Base-by-base conservation (phyloP, 2,329 filamentous ascomycete genomes). In the Rhynchosporium agropyri region DNA sequence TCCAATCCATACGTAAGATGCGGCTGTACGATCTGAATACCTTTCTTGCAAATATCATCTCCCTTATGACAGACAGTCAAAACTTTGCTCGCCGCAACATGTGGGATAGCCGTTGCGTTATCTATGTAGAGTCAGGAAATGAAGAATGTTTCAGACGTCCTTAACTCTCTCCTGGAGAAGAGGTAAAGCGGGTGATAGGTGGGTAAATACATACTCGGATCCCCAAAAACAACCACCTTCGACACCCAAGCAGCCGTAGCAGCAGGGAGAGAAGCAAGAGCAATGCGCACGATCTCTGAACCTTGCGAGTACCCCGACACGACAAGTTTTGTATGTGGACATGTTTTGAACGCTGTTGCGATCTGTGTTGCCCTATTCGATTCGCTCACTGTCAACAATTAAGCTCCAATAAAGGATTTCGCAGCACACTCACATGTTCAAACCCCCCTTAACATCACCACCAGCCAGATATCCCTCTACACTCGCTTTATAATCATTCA, bases 11-110 rank as follows among this genome's bases (percentile, higher is more conserved):
- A 82, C 2, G 71, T 72, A 40, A 77, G 59, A 71, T 81, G 79
- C 6, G 77, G 67, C 7, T 74, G 75, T 28, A 78, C 70, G 5
- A 78, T 70, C 58, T 79, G 74, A 28, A 77, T 69, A 0, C 79
- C 79, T 40, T 81, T 79, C 3, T 71, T 60, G 63, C 83, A 85
- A 5, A 85, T 82, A 9, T 79, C 73, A 66, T 85, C 83, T 0
- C 79, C 82, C 3, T 66, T 51, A 36, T 80, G 77, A 63, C 83
- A 85, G 43, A 80, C 78, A 26, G 81, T 79, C 68, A 80, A 65
- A 2, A 72, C 68, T 60, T 75, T 71, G 2, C 65, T 65, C 7
- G 71, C 45, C 2, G 55, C 56, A 5, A 74, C 65, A 51, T 70
- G 70, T 0, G 68, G 36, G 3, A 74, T 51, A 5, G 71, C 54